Evolutionary conservation across 352 stramenopile species (phyloP).

Genomic region (Pythium guiyangense): DNA sequence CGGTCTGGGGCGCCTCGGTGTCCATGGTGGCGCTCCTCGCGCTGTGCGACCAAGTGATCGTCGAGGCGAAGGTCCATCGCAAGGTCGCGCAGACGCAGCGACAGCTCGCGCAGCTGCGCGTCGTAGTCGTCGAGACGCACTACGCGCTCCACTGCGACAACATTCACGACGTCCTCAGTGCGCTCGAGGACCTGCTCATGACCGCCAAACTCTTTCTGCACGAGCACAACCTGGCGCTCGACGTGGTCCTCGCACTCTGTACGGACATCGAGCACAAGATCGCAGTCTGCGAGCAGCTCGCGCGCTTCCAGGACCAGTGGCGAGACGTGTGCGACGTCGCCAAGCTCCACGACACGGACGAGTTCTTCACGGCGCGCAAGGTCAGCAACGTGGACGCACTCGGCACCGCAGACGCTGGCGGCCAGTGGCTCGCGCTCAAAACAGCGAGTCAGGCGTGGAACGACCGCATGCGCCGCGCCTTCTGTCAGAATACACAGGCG

Average conservation of each 20-base stretch:
- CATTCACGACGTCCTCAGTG: slow-evolving; percentile 21
- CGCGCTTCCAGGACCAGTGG: slow-evolving; percentile 43
- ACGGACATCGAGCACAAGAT: slow-evolving; percentile 27
- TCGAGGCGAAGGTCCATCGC: slow-evolving; percentile 38
- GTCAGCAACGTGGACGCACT: too few species aligned
- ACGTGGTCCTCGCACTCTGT: slow-evolving; percentile 21
- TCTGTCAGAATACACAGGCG: background rate
- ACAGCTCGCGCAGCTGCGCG: slow-evolving; percentile 21
- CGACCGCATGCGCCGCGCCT: slow-evolving; percentile 8
- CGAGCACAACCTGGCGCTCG: slow-evolving; percentile 34
- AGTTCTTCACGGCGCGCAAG: slow-evolving; percentile 37
- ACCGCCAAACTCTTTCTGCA: slow-evolving; percentile 36
- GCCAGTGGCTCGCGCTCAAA: slow-evolving; percentile 11
- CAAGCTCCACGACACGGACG: slow-evolving; percentile 54
- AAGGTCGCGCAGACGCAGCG: slow-evolving; percentile 30
- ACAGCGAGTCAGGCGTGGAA: slow-evolving; percentile 7
- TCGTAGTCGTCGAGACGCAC: slow-evolving; percentile 32
- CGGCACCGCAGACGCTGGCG: slow-evolving; percentile 13
- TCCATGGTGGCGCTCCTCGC: slow-evolving; percentile 16
- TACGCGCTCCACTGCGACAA: slow-evolving; percentile 34
- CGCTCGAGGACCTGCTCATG: slow-evolving; percentile 29
- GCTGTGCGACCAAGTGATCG: slow-evolving; percentile 47
- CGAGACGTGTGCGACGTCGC: slow-evolving; percentile 35
- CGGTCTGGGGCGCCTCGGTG: slow-evolving; percentile 11
- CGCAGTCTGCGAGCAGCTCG: slow-evolving; percentile 29